phyloP scores from a whole-genome alignment of 75 land plant species.

The Cryptomeria japonica region DNA sequence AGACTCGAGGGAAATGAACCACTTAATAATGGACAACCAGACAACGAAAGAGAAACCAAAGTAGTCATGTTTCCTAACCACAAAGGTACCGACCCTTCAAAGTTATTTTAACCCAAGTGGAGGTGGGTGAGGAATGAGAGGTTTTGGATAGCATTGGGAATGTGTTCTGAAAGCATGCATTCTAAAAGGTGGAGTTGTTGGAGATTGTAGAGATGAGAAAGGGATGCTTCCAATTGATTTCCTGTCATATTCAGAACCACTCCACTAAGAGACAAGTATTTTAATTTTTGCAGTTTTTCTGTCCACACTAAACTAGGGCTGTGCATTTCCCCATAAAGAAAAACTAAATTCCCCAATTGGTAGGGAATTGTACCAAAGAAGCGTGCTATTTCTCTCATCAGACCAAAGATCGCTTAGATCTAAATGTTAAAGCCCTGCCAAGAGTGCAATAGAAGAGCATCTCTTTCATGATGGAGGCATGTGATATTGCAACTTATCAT shows the following conservation, averaged over 20 bases:
- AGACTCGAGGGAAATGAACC: not conserved
- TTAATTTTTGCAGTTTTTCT: not conserved
- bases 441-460: no score
- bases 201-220: not conserved
- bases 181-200: not conserved
- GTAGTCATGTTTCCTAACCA: not conserved
- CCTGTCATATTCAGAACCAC: not conserved
- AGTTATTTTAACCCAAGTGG: not conserved
- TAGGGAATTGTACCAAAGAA: no score
- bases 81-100: not conserved
- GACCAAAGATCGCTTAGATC: no score
- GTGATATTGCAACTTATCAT: no score
- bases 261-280: not conserved
- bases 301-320: not conserved
- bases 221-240: not conserved
- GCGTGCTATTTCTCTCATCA: no score
- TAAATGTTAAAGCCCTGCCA: no score
- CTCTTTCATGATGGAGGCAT: no score
- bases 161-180: not conserved
- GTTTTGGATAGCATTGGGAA: not conserved
- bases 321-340: not conserved
- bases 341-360: no score
- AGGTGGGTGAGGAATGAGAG: not conserved
- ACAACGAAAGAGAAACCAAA: not conserved
- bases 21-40: not conserved